These are phyloP conservation scores for Pseudogymnoascus sp. DNA, from an alignment of 2,329 filamentous ascomycete genomes.

Conservation along the genomic window DNA sequence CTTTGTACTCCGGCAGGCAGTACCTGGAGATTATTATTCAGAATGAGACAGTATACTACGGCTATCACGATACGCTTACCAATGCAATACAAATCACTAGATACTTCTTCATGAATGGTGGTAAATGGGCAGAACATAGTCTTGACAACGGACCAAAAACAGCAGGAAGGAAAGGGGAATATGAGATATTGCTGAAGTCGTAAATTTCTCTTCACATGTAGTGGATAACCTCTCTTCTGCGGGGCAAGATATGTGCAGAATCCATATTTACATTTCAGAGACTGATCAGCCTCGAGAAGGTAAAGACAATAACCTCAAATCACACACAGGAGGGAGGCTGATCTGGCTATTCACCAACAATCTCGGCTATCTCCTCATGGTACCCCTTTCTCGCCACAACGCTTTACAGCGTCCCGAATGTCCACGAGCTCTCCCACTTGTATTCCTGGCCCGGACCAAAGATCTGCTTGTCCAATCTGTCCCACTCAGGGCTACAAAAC, in stretches of 20 bases:
- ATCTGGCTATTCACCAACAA: not conserved
- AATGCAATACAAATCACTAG: not conserved
- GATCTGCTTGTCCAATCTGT: slow-evolving; percentile 33
- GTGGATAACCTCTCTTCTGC: not conserved
- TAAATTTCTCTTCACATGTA: not conserved
- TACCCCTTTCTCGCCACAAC: not conserved
- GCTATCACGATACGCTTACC: not conserved
- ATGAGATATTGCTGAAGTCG: not conserved
- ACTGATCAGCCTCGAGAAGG: no score
- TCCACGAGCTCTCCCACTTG: not conserved
- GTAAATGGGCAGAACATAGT: not conserved
- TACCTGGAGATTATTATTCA: not conserved
- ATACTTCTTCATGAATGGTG: not conserved
- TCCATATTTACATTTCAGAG: not conserved
- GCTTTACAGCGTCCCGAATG: not conserved
- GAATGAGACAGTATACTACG: not conserved
- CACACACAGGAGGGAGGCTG: not conserved
- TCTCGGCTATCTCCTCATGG: not conserved
- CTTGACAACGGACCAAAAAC: not conserved
- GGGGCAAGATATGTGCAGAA: not conserved
- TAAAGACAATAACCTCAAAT: not conserved
- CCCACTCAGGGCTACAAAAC: slow-evolving; percentile 35
- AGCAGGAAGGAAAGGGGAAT: no score
- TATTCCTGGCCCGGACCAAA: slow-evolving; percentile 12
- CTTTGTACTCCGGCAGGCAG: not conserved